Evolutionary conservation across 2,329 filamentous ascomycete species (phyloP).

Genomic region (Paecilomyces sp.): DNA sequence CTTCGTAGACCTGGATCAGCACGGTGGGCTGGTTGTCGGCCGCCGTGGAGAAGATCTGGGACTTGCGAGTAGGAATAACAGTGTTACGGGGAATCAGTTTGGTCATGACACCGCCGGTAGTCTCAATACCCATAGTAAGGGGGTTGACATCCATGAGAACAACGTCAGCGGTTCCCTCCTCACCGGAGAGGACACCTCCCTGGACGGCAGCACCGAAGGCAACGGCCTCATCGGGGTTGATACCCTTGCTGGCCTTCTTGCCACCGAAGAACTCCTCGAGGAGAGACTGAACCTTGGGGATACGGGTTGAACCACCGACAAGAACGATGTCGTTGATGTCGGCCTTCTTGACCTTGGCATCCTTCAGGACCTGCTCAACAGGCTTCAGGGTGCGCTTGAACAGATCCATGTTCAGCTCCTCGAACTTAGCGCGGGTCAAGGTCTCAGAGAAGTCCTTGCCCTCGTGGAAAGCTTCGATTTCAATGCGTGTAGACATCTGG

Average conservation of each 20-base stretch:
- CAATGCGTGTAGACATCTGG: constrained; percentile 86
- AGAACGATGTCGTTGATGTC: constrained; percentile 96
- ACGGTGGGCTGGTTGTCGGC: constrained; percentile 96
- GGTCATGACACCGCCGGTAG: constrained; percentile 95
- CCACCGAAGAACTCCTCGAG: constrained; percentile 92
- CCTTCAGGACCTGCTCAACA: constrained; percentile 96
- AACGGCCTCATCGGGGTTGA: constrained; percentile 98
- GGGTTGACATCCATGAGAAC: constrained; percentile 98
- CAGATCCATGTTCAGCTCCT: constrained; percentile 97
- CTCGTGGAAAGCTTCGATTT: constrained; percentile 95
- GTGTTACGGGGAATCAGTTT: constrained; percentile 94
- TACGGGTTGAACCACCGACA: constrained; percentile 97
- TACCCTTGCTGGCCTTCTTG: constrained; percentile 98
- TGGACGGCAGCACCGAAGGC: constrained; percentile 97
- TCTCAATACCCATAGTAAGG: constrained; percentile 93
- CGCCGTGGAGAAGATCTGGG: constrained; percentile 94
- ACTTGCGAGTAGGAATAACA: constrained; percentile 90
- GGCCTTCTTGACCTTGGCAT: constrained; percentile 92
- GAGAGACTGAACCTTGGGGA: constrained; percentile 91
- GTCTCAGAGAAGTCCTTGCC: constrained; percentile 98
- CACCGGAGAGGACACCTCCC: constrained; percentile 87
- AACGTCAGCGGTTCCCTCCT: constrained; percentile 69
- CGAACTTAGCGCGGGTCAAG: constrained; percentile 96
- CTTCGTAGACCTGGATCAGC: constrained; percentile 91
- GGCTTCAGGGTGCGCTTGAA: constrained; percentile 99